Base-by-base conservation (phyloP, 495 filamentous ascomycete genomes). In the Aspergillus steynii region DNA sequence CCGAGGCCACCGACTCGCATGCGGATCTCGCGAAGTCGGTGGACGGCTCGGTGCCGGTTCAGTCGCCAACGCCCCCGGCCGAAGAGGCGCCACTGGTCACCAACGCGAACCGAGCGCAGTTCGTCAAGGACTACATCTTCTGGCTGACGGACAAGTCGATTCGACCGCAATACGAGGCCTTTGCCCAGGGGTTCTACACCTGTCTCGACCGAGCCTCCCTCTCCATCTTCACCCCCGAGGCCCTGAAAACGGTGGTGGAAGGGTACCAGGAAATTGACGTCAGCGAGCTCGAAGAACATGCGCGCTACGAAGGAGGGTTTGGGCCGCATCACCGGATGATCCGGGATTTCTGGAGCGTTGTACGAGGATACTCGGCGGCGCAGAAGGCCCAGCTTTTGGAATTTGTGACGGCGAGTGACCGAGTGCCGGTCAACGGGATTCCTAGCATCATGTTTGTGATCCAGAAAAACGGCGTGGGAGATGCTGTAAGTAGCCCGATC, bases 371-470 rank as follows among this genome's bases (percentile, higher is more conserved):
- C 69, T 79, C 87, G 3, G 64, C 68, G 34, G 78, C 88, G n/a
- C 81, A 82, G 52, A 85, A 87, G 77, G 87, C 88, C 67, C 81
- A 85, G 34, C 77, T 99, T 52, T 79, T 99, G 57, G 93, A 97
- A 71, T 99, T 99, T 64, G 93, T 98, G 27, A 99, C 95, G 27
- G 92, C 93, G 4, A 93, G 88, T 71, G 93, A 96, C 71, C 85
- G 95, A 8, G 81, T 98, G 5, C 95, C 95, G 0, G 90, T 96
- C 1, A 91, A 88, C 45, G 94, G 94, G 10, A 83, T 91, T 61
- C 80, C 82, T 61, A 90, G 87, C 61, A 78, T 97, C 51, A 85
- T 87, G 75, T 98, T 99, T 72, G 83, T 88, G 34, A 79, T 99
- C 32, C 87, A 93, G 75, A 88, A 85, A 63, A 91, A 92, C 69